Percentiles rank a stretch among this genome's conserved stretches.
phyloP scores from a whole-genome alignment of 2,329 filamentous ascomycete species.

The Verticillium albo-atrum region DNA sequence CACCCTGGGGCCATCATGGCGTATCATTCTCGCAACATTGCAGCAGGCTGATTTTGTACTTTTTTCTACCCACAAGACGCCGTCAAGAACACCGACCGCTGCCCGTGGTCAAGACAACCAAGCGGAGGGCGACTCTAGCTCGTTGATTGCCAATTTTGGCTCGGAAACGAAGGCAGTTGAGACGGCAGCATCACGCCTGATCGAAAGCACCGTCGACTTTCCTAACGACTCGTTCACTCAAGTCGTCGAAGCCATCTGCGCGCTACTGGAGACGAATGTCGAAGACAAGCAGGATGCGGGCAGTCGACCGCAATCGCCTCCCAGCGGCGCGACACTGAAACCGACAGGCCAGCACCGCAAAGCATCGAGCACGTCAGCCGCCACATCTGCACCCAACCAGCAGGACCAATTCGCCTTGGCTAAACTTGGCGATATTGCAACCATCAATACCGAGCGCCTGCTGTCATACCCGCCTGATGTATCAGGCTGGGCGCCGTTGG shows the following conservation, averaged over 20 bases:
- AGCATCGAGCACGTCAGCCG: conserved; percentile 42
- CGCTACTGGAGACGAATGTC: conserved; percentile 50
- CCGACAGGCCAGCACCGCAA: conserved; percentile 35
- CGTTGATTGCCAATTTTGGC: conserved; percentile 62
- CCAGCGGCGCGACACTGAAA: conserved; percentile 24
- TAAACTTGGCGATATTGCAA: conserved; percentile 68
- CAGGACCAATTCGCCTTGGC: conserved; percentile 65
- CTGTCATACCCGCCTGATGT: conserved; percentile 59
- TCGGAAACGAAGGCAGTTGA: conserved; percentile 85
- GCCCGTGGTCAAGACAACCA: conserved; percentile 40
- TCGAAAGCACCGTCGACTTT: conserved; percentile 91
- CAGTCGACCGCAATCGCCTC: conserved; percentile 31
- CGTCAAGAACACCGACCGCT: conserved; percentile 46
- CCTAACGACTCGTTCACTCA: conserved; percentile 76
- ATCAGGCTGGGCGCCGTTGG: conserved; percentile 74
- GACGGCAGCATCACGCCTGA: conserved; percentile 75
- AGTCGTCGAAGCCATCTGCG: conserved; percentile 71
- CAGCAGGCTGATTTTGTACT: conserved; percentile 91
- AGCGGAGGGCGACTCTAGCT: conserved; percentile 45
- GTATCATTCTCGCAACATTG: conserved; percentile 84
- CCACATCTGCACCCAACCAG: conserved; percentile 47
- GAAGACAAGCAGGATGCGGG: conserved; percentile 17
- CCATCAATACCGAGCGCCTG: conserved; percentile 71
- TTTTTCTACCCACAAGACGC: conserved; percentile 55
- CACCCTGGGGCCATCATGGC: conserved; percentile 80